Base-by-base conservation (phyloP, 495 filamentous ascomycete genomes). In the Astrocystis sublimbata region DNA sequence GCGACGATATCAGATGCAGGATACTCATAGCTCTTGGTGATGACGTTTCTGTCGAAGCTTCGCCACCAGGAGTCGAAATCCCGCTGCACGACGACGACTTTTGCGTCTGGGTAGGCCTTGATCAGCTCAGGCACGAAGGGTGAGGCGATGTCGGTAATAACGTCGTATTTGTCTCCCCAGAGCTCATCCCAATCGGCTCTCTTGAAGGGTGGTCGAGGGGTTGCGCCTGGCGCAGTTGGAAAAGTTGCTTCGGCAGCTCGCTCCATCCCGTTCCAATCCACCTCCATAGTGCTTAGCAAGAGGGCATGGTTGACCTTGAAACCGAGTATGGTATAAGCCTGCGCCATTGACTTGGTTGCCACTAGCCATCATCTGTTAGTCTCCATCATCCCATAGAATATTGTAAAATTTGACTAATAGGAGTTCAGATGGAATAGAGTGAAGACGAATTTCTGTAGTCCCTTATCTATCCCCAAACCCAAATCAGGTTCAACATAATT, bases 31-130 rank as follows among this genome's bases (percentile, higher is more conserved):
- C 59, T 26, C 41, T 15, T 15, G 8, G 58, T 50, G 3, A 64
- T 19, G n/a, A 69, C 36, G 17, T 42, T 45, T 21, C 50, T 53
- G 15, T 35, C 30, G 31, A 64, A 68, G 47, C 63, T 70, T 35
- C 58, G 55, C 77, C 78, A 82, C 35, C 67, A 70, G n/a, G 76
- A 70, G 3, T 75, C 71, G 55, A 67, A 71, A 52, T 75, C 65
- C 4, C 75, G 69, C 36, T 72, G 64, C 31, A 78, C 73, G 5
- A 81, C 49, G 43, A 83, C 70, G 42, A 81, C 77, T 54, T 77
- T 73, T 7, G 74, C 77, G 17, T 83, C 72, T 0, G 80, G 80
- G 58, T 83, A 84, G 0, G 76, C 75, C 6, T 60, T 57, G 53
- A 81, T 71, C 2, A 80, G 71, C 54, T 79, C 69, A 3, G 59